Evolutionary conservation across 176 grass and related monocot genomes (phyloP).

Genomic region (Lolium perenne): DNA sequence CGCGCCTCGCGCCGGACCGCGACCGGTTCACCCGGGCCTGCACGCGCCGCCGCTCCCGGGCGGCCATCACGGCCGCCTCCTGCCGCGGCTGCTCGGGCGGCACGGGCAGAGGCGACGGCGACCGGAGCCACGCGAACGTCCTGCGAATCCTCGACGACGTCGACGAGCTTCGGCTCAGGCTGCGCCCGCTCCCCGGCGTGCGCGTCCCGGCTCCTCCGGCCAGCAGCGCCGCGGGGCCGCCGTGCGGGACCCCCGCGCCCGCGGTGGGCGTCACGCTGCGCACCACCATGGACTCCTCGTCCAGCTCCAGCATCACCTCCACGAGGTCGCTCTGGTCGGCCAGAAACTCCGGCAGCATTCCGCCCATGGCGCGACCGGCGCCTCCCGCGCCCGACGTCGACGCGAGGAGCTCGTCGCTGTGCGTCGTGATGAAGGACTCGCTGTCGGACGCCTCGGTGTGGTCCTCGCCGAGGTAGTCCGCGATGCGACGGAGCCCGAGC

Average conservation of each 20-base stretch:
- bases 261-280: conserved; percentile 67
- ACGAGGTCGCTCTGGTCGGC: conserved; percentile 73
- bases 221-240: conserved; percentile 16
- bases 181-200: conserved; percentile 44
- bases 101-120: conserved; percentile 34
- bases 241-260: neutral
- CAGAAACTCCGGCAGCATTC: conserved; percentile 67
- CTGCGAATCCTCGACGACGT: conserved; percentile 74
- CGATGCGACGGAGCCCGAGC: conserved; percentile 62
- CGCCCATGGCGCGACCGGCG: neutral
- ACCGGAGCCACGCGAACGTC: conserved; percentile 86
- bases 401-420: conserved; percentile 37
- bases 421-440: conserved; percentile 62
- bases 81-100: neutral
- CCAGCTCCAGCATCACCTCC: conserved; percentile 81
- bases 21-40: conserved; percentile 71
- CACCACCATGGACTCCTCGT: conserved; percentile 86
- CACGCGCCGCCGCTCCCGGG: conserved; percentile 65
- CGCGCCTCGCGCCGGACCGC: conserved; percentile 57
- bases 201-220: neutral
- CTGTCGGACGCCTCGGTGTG: conserved; percentile 65
- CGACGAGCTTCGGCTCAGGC: conserved; percentile 73
- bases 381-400: neutral
- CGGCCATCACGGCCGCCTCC: conserved; percentile 47
- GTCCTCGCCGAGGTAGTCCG: conserved; percentile 72